A percentile compares a stretch with the other conserved stretches of the same genome.
Conservation (phyloP, 768 basidiomycete genomes). For the Trametes punicea region DNA sequence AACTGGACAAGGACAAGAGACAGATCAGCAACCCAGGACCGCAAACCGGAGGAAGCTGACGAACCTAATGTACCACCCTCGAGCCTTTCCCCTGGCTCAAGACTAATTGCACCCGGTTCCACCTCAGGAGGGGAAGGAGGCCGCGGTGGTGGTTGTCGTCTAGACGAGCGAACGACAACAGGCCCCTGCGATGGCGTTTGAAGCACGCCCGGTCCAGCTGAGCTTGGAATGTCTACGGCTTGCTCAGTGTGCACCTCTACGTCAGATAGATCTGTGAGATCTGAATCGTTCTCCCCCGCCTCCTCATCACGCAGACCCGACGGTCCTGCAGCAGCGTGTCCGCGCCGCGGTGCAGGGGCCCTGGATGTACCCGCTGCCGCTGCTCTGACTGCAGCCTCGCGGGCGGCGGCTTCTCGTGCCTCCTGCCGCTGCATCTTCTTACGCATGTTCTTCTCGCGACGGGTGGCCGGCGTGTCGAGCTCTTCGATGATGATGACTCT, state of each 20-base stretch:
- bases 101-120: constrained; percentile 33
- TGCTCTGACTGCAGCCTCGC: background rate
- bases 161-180: background rate
- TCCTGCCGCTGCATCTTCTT: constrained; percentile 37
- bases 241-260: constrained; percentile 1
- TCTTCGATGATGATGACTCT: constrained; percentile 66
- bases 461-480: constrained; percentile 67
- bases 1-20: constrained; percentile 41
- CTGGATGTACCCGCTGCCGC: background rate
- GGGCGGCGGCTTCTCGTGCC: constrained; percentile 7
- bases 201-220: background rate
- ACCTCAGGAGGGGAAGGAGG: background rate
- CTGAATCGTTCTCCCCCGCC: constrained; percentile 9
- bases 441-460: constrained; percentile 52
- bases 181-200: background rate
- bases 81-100: constrained; percentile 36
- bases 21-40: background rate
- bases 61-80: constrained; percentile 66
- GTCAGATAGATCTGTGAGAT: constrained; percentile 20
- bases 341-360: background rate
- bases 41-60: constrained; percentile 18
- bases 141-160: constrained; percentile 3
- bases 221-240: background rate
- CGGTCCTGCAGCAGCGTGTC: background rate
- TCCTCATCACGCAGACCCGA: background rate